These are phyloP conservation scores for Yamadazyma sp. DNA, from an alignment of 1,139 yeast species.

Conservation along the genomic window DNA sequence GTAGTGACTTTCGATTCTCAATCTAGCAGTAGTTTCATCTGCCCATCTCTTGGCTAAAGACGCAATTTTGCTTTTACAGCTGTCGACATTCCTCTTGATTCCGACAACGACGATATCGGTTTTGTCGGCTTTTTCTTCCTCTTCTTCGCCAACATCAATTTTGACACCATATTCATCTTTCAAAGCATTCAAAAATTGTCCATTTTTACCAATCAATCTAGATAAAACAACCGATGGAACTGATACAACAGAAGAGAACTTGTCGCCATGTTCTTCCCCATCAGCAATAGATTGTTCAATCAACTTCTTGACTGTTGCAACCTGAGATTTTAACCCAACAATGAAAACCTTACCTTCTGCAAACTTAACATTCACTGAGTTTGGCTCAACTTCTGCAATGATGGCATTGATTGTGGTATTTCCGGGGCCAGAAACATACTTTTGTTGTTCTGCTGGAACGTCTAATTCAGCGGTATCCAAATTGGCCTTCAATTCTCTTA, in stretches of 20 bases:
- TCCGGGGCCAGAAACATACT: conserved; percentile 56
- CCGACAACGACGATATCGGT: conserved; percentile 71
- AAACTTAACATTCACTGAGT: conserved; percentile 42
- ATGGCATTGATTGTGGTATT: conserved; percentile 56
- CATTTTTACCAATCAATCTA: conserved; percentile 88
- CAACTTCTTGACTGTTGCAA: conserved; percentile 51
- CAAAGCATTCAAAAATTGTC: conserved; percentile 66
- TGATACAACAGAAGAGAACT: conserved; percentile 45
- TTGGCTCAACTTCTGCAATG: conserved; percentile 36
- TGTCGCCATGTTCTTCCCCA: conserved; percentile 61
- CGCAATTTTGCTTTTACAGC: conserved; percentile 60
- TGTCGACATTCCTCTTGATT: conserved; percentile 74
- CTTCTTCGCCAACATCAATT: conserved; percentile 56
- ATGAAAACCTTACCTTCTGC: conserved; percentile 57
- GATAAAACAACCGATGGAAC: conserved; percentile 72
- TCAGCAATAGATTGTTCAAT: conserved; percentile 59
- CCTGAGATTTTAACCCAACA: conserved; percentile 63
- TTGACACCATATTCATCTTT: conserved; percentile 79
- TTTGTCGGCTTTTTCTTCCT: conserved; percentile 39
- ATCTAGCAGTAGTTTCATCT: conserved; percentile 68
- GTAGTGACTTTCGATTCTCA: conserved; percentile 72
- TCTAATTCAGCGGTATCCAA: conserved; percentile 53
- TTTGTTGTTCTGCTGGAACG: conserved; percentile 59
- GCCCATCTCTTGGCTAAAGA: conserved; percentile 74
- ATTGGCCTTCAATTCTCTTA: conserved; percentile 59